Conservation (phyloP, 1,284 basidiomycete species). For the Pyrrhoderma lamaoense region DNA sequence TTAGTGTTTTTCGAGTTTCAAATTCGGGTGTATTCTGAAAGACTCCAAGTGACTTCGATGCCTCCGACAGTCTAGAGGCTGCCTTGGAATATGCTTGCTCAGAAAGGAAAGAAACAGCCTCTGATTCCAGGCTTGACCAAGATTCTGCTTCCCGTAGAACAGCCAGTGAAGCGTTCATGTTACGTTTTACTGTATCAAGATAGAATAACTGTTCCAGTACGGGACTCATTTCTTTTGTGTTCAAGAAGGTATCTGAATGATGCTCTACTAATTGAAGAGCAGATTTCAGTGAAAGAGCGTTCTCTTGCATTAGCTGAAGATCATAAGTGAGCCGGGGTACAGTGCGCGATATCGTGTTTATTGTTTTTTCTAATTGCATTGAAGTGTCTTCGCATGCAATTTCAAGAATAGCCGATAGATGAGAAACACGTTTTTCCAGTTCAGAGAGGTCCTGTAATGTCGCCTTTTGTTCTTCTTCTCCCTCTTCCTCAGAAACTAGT, state of each 20-base stretch:
- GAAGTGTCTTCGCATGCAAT: slow-evolving; percentile 84
- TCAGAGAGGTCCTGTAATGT: slow-evolving; percentile 42
- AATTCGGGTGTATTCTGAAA: slow-evolving; percentile 88
- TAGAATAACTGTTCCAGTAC: slow-evolving; percentile 70
- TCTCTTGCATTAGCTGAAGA: slow-evolving; percentile 91
- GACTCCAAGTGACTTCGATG: slow-evolving; percentile 78
- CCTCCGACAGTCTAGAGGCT: slow-evolving; percentile 81
- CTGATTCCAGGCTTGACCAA: slow-evolving; percentile 89
- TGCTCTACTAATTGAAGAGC: slow-evolving; percentile 49
- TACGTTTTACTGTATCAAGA: slow-evolving; percentile 74
- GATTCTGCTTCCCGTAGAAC: slow-evolving; percentile 87
- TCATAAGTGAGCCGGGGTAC: slow-evolving; percentile 88
- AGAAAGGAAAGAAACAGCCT: slow-evolving; percentile 76
- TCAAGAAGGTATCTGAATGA: slow-evolving; percentile 40
- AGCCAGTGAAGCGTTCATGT: slow-evolving; percentile 82
- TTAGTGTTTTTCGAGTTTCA: slow-evolving; percentile 72
- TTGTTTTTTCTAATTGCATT: slow-evolving; percentile 73
- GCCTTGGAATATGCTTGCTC: slow-evolving; percentile 79
- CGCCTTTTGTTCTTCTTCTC: slow-evolving; percentile 34
- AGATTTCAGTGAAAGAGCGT: slow-evolving; percentile 67
- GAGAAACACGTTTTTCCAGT: slow-evolving; percentile 67
- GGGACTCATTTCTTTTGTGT: slow-evolving; percentile 46
- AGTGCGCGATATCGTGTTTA: slow-evolving; percentile 83
- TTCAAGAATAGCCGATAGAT: slow-evolving; percentile 70
- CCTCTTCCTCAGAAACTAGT: slow-evolving; percentile 28